Percentiles rank a stretch among this genome's conserved stretches.
Conservation (phyloP, 202 grass and related monocot species). For the Carex sylvatica region DNA sequence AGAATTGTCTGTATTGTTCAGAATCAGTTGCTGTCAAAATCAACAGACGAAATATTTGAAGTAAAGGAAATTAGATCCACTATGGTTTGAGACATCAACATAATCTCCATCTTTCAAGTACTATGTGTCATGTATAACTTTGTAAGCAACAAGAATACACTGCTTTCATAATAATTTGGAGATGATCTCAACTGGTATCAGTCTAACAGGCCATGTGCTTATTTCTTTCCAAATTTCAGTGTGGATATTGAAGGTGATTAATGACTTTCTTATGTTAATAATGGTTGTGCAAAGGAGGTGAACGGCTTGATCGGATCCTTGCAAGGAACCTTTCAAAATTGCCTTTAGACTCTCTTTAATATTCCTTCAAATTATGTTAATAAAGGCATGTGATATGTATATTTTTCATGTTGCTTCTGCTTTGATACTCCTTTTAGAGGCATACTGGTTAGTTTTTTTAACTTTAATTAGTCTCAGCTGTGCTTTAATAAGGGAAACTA, state of each 20-base stretch:
- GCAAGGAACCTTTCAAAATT: conserved; percentile 50
- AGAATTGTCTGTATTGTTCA: conserved; percentile 78
- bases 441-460: not conserved
- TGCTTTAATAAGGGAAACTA: not conserved
- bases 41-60: not conserved
- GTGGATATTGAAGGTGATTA: not conserved
- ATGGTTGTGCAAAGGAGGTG: conserved; percentile 91
- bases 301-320: conserved; percentile 82
- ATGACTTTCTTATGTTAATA: conserved; percentile 15
- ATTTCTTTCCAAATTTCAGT: not conserved
- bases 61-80: too few relatives aligned
- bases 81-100: too few relatives aligned
- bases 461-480: not conserved
- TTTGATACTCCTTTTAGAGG: conserved; percentile 12
- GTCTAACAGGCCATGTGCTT: not conserved
- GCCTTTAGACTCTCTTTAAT: conserved; percentile 27
- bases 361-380: conserved; percentile 3
- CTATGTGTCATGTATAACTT: too few relatives aligned
- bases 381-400: conserved; percentile 40
- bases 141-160: too few relatives aligned
- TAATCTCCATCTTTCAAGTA: too few relatives aligned
- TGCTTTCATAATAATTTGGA: too few relatives aligned
- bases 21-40: conserved; percentile 77
- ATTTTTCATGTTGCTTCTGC: not conserved
- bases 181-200: not conserved